A percentile compares a stretch with the other conserved stretches of the same genome.
These are phyloP conservation scores for Pseudogymnoascus sp. DNA, from an alignment of 2,329 filamentous ascomycete genomes.

Conservation along the genomic window DNA sequence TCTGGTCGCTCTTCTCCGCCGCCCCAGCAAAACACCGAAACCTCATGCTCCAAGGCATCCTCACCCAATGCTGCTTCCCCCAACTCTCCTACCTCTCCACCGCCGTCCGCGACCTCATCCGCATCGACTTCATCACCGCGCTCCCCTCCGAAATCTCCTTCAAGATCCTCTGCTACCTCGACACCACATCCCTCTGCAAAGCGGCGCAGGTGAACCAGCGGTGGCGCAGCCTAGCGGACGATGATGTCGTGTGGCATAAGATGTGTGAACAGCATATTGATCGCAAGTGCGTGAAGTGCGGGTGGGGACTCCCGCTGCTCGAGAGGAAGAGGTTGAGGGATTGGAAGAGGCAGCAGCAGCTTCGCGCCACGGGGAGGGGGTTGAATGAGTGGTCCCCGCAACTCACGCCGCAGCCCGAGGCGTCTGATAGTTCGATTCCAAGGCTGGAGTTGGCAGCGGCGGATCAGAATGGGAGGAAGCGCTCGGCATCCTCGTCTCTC, in stretches of 20 bases:
- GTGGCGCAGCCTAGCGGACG: conserved; percentile 87
- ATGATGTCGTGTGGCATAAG: conserved; percentile 94
- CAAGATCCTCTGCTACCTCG: conserved; percentile 86
- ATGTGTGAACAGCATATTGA: conserved; percentile 99
- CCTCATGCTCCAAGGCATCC: conserved; percentile 91
- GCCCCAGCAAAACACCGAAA: conserved; percentile 89
- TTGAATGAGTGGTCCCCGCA: conserved; percentile 44
- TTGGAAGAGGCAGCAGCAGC: conserved; percentile 76
- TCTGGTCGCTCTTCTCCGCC: conserved; percentile 96
- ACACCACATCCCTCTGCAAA: conserved; percentile 90
- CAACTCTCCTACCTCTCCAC: conserved; percentile 89
- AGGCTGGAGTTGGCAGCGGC: not conserved
- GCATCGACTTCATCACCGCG: conserved; percentile 90
- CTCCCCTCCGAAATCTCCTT: conserved; percentile 85
- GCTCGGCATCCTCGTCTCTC: conserved; percentile 18
- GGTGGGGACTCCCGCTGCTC: conserved; percentile 84
- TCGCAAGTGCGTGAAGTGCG: conserved; percentile 87
- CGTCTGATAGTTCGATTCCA: not conserved
- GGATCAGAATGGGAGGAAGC: conserved; percentile 20
- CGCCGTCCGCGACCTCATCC: conserved; percentile 86
- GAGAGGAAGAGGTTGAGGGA: conserved; percentile 82
- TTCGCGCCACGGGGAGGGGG: conserved; percentile 52
- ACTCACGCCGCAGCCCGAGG: conserved; percentile 40
- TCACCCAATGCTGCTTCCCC: conserved; percentile 95
- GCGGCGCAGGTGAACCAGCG: conserved; percentile 85